These are phyloP conservation scores for Salix viminalis DNA, from an alignment of 345 rosid genomes.

Conservation along the genomic window DNA sequence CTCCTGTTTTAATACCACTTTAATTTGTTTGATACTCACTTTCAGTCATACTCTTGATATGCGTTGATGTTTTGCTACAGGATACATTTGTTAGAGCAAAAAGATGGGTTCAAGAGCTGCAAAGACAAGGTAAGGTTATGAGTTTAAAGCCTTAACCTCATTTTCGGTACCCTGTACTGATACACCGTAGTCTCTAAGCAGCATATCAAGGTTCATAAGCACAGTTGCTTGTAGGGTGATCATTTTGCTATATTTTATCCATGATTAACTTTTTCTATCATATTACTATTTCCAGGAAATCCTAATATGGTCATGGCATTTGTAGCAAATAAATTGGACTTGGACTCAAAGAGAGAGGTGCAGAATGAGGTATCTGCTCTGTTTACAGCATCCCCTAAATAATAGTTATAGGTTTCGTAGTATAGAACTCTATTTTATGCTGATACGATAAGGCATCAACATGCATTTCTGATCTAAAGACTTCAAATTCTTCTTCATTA, in stretches of 20 bases:
- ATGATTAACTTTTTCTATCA: not conserved
- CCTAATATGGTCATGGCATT: slow-evolving; percentile 39
- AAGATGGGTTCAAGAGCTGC: slow-evolving; percentile 46
- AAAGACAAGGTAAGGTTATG: slow-evolving; percentile 32
- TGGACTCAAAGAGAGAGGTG: slow-evolving; percentile 34
- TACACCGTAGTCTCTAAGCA: no score
- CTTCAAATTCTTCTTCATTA: not conserved
- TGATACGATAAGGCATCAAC: not conserved
- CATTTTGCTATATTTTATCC: not conserved
- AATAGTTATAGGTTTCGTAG: not conserved
- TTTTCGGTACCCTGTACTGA: no score
- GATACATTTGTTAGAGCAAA: slow-evolving; percentile 41
- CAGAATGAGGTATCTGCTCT: slow-evolving; percentile 26
- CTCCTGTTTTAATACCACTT: not conserved
- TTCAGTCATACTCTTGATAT: not conserved
- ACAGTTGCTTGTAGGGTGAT: not conserved
- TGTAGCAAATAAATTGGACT: slow-evolving; percentile 41
- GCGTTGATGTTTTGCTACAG: slow-evolving; percentile 18
- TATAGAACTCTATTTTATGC: not conserved
- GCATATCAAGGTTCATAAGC: not conserved
- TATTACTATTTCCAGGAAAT: slow-evolving; percentile 19
- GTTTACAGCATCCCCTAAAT: not conserved
- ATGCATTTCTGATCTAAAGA: not conserved
- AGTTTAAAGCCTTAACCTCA: not conserved
- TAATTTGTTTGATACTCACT: no score